Conservation (phyloP, 2,329 filamentous ascomycete species). For the Aspergillus aculeatus region DNA sequence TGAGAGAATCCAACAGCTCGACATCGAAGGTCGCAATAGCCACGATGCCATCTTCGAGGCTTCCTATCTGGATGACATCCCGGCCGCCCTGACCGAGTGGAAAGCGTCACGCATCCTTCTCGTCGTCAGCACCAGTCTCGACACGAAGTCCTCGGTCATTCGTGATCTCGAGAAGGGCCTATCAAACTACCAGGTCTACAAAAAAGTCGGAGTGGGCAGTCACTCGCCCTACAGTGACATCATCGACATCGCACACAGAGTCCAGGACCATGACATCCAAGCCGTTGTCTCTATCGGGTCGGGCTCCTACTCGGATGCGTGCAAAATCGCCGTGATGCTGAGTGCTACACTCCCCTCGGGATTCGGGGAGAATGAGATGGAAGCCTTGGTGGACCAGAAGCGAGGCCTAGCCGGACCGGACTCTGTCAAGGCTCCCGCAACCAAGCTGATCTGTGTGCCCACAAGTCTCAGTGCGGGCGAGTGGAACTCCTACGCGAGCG, state of each 20-base stretch:
- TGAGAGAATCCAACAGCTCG: conserved; percentile 1
- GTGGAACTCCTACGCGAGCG: conserved; percentile 3
- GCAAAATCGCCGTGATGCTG: conserved; percentile 6
- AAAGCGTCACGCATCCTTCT: background rate
- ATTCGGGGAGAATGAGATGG: background rate
- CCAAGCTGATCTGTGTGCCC: conserved; percentile 4
- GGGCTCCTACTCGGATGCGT: background rate
- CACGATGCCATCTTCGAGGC: conserved; percentile 5
- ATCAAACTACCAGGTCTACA: conserved; percentile 1
- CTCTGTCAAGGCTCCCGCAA: background rate
- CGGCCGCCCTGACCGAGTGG: background rate
- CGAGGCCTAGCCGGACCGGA: conserved; percentile 1
- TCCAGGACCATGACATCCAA: background rate
- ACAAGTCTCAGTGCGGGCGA: conserved; percentile 1
- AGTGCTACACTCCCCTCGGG: conserved; percentile 1
- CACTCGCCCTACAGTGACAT: conserved; percentile 4
- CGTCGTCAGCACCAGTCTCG: conserved; percentile 3
- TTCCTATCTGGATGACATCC: conserved; percentile 1
- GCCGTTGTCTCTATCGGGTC: conserved; percentile 2
- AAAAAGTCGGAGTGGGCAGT: conserved; percentile 4
- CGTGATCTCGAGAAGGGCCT: background rate
- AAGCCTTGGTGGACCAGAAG: conserved; percentile 1
- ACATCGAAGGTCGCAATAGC: background rate
- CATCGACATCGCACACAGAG: conserved; percentile 1
- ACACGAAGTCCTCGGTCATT: conserved; percentile 1